A percentile compares a stretch with the other conserved stretches of the same genome.
These are phyloP conservation scores for Scopulariopsis brevicaulis DNA, from an alignment of 2,329 filamentous ascomycete genomes.

Conservation along the genomic window DNA sequence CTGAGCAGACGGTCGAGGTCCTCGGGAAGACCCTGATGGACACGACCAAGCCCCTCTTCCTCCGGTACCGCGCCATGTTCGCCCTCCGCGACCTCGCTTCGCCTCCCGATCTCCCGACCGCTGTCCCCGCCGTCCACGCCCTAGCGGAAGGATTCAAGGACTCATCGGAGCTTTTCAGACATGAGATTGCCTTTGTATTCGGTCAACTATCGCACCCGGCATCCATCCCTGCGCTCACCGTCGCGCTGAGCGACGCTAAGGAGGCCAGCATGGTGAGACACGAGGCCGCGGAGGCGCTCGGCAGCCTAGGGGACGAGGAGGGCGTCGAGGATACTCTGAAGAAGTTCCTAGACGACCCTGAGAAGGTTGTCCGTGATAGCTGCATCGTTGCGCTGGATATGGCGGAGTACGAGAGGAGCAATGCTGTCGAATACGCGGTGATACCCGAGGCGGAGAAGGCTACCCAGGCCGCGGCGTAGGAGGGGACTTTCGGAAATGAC, in stretches of 20 bases:
- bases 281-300: constrained; percentile 91
- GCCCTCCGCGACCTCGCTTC: constrained; percentile 89
- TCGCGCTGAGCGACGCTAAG: constrained; percentile 62
- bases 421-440: constrained; percentile 82
- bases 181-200: constrained; percentile 97
- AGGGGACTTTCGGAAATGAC: neutral
- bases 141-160: constrained; percentile 80
- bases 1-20: constrained; percentile 57
- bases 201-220: constrained; percentile 92
- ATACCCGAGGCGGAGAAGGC: constrained; percentile 51
- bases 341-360: constrained; percentile 77
- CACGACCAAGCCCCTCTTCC: constrained; percentile 68
- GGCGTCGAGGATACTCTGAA: constrained; percentile 81
- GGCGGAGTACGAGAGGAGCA: constrained; percentile 90
- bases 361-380: constrained; percentile 89
- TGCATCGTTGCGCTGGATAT: constrained; percentile 94
- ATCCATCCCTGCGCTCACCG: constrained; percentile 83
- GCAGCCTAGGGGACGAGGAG: constrained; percentile 84
- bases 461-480: constrained; percentile 1
- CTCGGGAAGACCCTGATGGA: constrained; percentile 72
- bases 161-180: constrained; percentile 83
- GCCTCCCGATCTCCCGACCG: constrained; percentile 81
- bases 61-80: constrained; percentile 97
- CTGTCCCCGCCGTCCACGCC: constrained; percentile 74
- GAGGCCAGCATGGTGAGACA: constrained; percentile 96